Evolutionary conservation across 148 eudicot genomes (phyloP).

Genomic region (Salicornia ramosissima): DNA sequence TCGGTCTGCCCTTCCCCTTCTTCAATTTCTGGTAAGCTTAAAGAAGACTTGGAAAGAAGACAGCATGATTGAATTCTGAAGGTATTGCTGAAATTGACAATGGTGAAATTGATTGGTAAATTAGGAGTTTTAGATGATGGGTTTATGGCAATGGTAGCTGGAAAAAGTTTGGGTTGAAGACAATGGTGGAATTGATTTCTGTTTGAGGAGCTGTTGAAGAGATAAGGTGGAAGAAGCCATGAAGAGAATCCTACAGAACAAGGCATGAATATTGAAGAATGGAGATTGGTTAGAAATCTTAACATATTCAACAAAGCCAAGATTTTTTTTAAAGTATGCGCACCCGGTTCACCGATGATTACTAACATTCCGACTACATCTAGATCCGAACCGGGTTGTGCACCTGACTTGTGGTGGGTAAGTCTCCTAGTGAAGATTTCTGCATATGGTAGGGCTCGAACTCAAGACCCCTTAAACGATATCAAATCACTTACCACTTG

Average conservation of each 20-base stretch:
- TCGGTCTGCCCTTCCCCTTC: not conserved
- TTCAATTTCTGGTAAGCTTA: conserved; percentile 2
- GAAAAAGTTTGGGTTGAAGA: not conserved
- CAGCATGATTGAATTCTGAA: not conserved
- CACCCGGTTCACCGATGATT: too few species aligned
- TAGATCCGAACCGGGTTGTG: too few species aligned
- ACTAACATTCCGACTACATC: too few species aligned
- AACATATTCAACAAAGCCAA: too few species aligned
- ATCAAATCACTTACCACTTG: too few species aligned
- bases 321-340: too few species aligned
- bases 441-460: too few species aligned
- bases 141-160: not conserved
- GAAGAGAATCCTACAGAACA: conserved; percentile 2
- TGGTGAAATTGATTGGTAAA: conserved; percentile 13
- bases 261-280: conserved; percentile 1
- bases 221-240: conserved; percentile 7
- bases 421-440: too few species aligned
- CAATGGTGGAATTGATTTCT: not conserved
- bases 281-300: not conserved
- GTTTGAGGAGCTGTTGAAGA: not conserved
- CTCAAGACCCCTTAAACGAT: too few species aligned
- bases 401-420: too few species aligned
- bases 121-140: not conserved
- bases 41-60: not conserved
- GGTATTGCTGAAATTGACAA: not conserved